Base-by-base conservation (phyloP, 2,329 filamentous ascomycete species). In the Endothia cerciana region DNA sequence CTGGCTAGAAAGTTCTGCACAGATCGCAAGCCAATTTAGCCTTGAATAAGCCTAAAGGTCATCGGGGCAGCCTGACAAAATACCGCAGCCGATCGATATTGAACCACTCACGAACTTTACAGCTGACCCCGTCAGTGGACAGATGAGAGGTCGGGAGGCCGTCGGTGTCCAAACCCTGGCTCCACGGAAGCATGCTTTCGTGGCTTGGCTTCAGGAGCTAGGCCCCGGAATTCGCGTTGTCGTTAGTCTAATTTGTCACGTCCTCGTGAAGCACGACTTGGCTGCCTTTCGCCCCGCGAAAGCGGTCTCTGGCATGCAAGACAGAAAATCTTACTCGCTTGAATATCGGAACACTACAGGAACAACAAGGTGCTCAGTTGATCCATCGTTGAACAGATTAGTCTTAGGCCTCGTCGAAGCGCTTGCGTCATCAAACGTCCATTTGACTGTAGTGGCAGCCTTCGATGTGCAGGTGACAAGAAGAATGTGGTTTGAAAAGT, bases 331-430 rank as follows among this genome's bases (percentile, higher is more conserved):
- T 22, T 63, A 28, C 57, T 66, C 49, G 40, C 22, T 47, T 55
- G 49, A 41, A 60, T 57, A 51, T 53, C 61, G 60, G 45, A 58
- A 51, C 47, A 67, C 63, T 41, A 53, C 55, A 58, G 59, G 45
- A 33, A 45, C n/a, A 49, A 60, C 57, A 64, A 41, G 62, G 56
- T 64, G 63, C 61, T 49, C 47, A 56, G 33, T 49, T 66, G 30
- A 60, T 57, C 40, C 56, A 53, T 56, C 58, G 65, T 19, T 60
- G 45, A 43, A 43, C 22, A 30, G 43, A 36, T 28, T 19, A 61
- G 33, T 60, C 53, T 40, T 53, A 47, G 41, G 62, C 53, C 57
- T 40, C 45, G 60, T 62, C 49, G 51, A 58, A 43, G 40, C 65
- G n/a, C 40, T n/a, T 43, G 25, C n/a, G 22, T 19, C 36, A 57